A percentile compares a stretch with the other conserved stretches of the same genome.
Evolutionary conservation across 306 rosid genomes (phyloP).

Genomic region (Inga leiocalycina): DNA sequence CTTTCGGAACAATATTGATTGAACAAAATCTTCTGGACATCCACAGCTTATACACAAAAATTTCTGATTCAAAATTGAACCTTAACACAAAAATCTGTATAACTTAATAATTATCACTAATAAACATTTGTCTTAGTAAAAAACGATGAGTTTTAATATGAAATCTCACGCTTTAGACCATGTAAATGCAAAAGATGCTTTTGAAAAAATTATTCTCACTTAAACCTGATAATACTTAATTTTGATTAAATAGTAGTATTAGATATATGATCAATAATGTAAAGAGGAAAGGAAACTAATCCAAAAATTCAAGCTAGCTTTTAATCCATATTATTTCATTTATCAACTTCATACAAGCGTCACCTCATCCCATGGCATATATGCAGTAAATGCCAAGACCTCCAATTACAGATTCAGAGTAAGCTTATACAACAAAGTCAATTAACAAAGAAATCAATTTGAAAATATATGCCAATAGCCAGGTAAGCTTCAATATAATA

Average conservation of each 20-base stretch:
- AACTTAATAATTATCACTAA: not conserved
- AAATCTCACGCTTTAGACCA: not conserved
- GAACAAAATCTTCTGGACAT: too few relatives aligned
- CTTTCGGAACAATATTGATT: too few relatives aligned
- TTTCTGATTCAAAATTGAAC: too few relatives aligned
- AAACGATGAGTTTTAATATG: not conserved
- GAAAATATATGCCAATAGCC: too few relatives aligned
- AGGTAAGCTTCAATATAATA: too few relatives aligned
- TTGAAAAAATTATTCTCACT: not conserved
- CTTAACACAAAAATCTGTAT: too few relatives aligned
- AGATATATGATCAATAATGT: too few relatives aligned
- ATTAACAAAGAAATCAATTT: too few relatives aligned
- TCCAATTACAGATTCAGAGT: too few relatives aligned
- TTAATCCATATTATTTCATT: not conserved
- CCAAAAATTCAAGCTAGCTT: not conserved
- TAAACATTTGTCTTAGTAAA: not conserved
- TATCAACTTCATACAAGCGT: not conserved
- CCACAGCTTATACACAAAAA: too few relatives aligned
- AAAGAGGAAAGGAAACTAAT: not conserved
- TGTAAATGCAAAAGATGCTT: not conserved
- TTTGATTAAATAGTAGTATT: too few relatives aligned
- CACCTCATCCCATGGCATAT: not conserved
- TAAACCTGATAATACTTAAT: not conserved
- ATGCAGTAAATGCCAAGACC: not conserved
- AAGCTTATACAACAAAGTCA: too few relatives aligned